Conservation (phyloP, 192 early-diverging fungal genomes). For the Geranomyces michiganensis region DNA sequence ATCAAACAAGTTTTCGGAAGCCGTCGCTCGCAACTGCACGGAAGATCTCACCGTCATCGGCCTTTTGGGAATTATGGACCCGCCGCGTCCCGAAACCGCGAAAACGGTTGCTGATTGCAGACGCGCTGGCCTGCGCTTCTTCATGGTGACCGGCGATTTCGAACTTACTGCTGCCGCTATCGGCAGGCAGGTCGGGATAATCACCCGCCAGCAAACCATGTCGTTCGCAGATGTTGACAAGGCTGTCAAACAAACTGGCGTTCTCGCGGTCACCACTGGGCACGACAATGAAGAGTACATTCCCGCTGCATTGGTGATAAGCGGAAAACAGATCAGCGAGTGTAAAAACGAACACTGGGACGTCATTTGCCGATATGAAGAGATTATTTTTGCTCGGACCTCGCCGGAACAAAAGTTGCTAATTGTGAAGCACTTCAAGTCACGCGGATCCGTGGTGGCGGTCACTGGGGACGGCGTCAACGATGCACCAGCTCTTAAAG, state of each 20-base stretch:
- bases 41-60: constrained; percentile 69
- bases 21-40: not conserved
- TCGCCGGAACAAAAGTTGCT: constrained; percentile 85
- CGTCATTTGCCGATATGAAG: constrained; percentile 61
- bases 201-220: constrained; percentile 47
- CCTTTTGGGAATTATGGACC: constrained; percentile 79
- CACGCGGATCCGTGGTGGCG: constrained; percentile 74
- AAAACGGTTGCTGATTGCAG: constrained; percentile 62
- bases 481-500: constrained; percentile 88
- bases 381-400: constrained; percentile 88
- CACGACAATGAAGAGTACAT: not conserved
- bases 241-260: not conserved
- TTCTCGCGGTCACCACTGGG: not conserved
- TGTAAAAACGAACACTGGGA: constrained; percentile 67
- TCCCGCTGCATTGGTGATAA: not conserved
- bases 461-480: constrained; percentile 95
- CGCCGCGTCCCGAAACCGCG: constrained; percentile 76
- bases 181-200: constrained; percentile 76
- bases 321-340: constrained; percentile 5
- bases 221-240: constrained; percentile 39
- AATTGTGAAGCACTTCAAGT: constrained; percentile 60
- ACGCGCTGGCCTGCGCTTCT: constrained; percentile 69
- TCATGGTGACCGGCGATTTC: constrained; percentile 87
- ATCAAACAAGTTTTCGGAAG: constrained; percentile 1
- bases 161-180: constrained; percentile 77